phyloP scores from a whole-genome alignment of 1,139 yeast species.

The Yarrowia galli region DNA sequence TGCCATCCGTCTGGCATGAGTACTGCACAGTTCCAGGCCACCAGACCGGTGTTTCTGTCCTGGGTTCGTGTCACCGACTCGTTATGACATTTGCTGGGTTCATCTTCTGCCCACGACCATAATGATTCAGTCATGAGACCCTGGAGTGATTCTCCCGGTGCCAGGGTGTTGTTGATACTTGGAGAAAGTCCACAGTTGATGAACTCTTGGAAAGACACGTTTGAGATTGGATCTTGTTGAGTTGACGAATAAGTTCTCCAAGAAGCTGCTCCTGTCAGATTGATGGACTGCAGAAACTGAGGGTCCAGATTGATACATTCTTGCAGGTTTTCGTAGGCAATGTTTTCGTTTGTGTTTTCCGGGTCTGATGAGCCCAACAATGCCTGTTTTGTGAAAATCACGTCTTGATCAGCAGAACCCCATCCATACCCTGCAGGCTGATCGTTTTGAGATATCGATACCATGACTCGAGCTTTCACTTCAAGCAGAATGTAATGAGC shows the following conservation, averaged over 20 bases:
- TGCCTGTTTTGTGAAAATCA: conserved; percentile 38
- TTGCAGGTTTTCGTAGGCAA: conserved; percentile 35
- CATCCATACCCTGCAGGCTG: conserved; percentile 42
- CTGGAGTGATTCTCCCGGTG: conserved; percentile 46
- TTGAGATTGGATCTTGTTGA: conserved; percentile 28
- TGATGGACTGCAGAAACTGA: conserved; percentile 36
- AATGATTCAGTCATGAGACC: conserved; percentile 52
- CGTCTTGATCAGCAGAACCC: conserved; percentile 29
- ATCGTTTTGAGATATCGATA: conserved; percentile 43
- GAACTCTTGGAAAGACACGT: conserved; percentile 24
- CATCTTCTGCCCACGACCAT: conserved; percentile 77
- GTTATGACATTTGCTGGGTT: conserved; percentile 54
- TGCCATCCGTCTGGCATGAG: conserved; percentile 60
- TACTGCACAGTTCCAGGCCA: conserved; percentile 69
- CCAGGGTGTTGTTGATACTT: conserved; percentile 45
- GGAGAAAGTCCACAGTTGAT: conserved; percentile 38
- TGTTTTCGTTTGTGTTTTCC: conserved; percentile 20
- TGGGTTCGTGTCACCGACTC: conserved; percentile 10
- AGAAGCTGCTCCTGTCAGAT: conserved; percentile 38
- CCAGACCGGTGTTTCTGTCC: conserved; percentile 44
- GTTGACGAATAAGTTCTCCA: conserved; percentile 41
- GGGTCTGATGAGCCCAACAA: conserved; percentile 38
- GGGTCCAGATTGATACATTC: conserved; percentile 42
- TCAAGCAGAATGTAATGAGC: conserved; percentile 56
- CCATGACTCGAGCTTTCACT: conserved; percentile 55